These are phyloP conservation scores for Neofusicoccum umdonicola DNA, from an alignment of 2,329 filamentous ascomycete genomes.

Conservation along the genomic window DNA sequence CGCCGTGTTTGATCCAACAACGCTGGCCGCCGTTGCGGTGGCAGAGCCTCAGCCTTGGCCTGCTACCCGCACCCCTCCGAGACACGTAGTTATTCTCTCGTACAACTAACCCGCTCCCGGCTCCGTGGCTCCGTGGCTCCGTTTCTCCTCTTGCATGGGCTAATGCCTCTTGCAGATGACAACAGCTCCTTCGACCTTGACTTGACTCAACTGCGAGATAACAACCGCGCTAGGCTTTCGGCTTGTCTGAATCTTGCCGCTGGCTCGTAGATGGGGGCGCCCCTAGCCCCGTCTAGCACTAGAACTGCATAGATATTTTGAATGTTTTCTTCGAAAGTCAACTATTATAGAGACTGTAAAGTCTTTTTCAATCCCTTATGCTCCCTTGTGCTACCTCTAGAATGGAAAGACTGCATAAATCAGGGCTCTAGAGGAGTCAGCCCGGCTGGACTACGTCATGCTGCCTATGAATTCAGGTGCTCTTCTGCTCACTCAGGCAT, in stretches of 20 bases:
- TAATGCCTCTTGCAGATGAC: not conserved
- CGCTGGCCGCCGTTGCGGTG: not conserved
- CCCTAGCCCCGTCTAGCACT: no score
- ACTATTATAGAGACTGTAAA: no score
- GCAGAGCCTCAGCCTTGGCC: not conserved
- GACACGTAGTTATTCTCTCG: not conserved
- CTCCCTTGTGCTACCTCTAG: no score
- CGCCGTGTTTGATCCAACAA: not conserved
- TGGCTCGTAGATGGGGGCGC: no score
- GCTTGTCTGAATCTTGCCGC: not conserved
- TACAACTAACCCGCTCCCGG: not conserved
- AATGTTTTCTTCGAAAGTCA: no score
- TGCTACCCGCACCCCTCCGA: not conserved
- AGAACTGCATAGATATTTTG: no score
- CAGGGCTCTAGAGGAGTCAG: no score
- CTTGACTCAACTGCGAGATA: not conserved
- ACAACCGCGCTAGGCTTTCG: not conserved
- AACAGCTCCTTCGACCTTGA: not conserved
- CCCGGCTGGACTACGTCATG: no score
- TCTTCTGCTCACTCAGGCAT: no score
- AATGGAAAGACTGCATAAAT: no score
- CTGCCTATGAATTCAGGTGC: no score
- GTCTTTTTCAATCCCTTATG: no score
- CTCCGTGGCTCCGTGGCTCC: not conserved
- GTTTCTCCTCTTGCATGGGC: not conserved